Percentiles rank a stretch among this genome's conserved stretches.
Conservation (phyloP, 2,329 filamentous ascomycete species). For the Penicillium sp. region DNA sequence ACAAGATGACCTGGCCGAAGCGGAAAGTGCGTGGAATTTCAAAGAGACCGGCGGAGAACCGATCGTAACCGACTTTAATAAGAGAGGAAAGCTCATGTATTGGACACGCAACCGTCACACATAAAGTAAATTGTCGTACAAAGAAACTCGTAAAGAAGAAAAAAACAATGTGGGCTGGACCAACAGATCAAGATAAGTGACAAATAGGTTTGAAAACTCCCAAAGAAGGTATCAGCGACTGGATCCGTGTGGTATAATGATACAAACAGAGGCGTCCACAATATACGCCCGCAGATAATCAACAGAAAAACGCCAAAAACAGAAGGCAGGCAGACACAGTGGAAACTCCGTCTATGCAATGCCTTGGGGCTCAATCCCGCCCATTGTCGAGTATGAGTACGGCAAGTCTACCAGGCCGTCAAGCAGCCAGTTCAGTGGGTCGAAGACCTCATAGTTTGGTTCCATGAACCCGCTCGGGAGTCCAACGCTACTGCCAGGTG, state of each 20-base stretch:
- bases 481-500: conserved; percentile 33
- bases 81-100: conserved; percentile 11
- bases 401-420: conserved; percentile 84
- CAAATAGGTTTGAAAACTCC: conserved; percentile 16
- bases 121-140: conserved; percentile 10
- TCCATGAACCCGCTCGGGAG: conserved; percentile 64
- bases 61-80: conserved; percentile 26
- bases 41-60: conserved; percentile 26
- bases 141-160: conserved; percentile 6
- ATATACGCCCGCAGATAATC: conserved; percentile 23
- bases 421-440: conserved; percentile 91
- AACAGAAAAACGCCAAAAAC: conserved; percentile 14
- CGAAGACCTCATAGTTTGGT: conserved; percentile 83
- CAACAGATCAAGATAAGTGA: conserved; percentile 8
- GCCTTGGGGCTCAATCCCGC: conserved; percentile 53
- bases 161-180: background rate
- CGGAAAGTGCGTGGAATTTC: conserved; percentile 34
- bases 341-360: conserved; percentile 36
- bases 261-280: conserved; percentile 26
- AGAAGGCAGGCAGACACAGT: background rate
- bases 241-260: conserved; percentile 34
- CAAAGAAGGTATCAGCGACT: conserved; percentile 29
- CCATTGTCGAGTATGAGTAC: conserved; percentile 66
- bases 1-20: conserved; percentile 29
- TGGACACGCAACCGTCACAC: background rate